Conservation (phyloP, 805 yeast species). For the Tetrapisispora phaffii region DNA sequence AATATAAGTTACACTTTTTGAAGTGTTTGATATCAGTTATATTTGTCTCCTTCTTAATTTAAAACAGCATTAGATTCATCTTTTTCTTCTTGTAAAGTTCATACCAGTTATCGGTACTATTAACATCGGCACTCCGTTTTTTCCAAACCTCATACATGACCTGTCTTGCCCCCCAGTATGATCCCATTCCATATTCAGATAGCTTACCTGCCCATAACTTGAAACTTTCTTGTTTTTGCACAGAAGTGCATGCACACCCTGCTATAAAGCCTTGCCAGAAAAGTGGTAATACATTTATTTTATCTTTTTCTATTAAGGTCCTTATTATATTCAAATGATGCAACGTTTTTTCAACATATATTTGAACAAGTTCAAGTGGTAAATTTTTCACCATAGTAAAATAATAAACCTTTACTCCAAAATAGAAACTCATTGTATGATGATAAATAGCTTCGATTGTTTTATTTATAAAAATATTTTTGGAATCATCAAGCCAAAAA, state of each 20-base stretch:
- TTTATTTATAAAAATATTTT: constrained; percentile 24
- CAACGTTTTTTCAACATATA: constrained; percentile 50
- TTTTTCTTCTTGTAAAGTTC: constrained; percentile 54
- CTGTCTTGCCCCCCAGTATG: constrained; percentile 79
- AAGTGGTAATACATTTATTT: constrained; percentile 58
- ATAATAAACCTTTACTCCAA: constrained; percentile 61
- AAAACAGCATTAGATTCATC: constrained; percentile 62
- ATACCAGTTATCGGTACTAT: constrained; percentile 59
- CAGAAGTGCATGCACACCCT: constrained; percentile 65
- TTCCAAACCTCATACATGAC: constrained; percentile 83
- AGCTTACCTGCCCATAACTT: constrained; percentile 49
- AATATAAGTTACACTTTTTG: too few species aligned
- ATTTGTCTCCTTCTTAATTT: background rate
- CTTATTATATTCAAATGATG: constrained; percentile 56
- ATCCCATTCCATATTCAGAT: constrained; percentile 53
- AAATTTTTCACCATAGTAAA: constrained; percentile 51
- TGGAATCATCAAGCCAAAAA: constrained; percentile 29
- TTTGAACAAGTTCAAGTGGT: constrained; percentile 49
- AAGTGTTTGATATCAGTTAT: too few species aligned
- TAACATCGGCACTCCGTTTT: constrained; percentile 46
- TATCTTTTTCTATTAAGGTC: constrained; percentile 37
- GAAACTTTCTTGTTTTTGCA: constrained; percentile 51
- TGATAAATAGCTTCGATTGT: constrained; percentile 67
- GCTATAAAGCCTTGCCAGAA: constrained; percentile 88
- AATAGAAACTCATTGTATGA: constrained; percentile 71